Base-by-base conservation (phyloP, 805 yeast genomes). In the Candida railenensis region DNA sequence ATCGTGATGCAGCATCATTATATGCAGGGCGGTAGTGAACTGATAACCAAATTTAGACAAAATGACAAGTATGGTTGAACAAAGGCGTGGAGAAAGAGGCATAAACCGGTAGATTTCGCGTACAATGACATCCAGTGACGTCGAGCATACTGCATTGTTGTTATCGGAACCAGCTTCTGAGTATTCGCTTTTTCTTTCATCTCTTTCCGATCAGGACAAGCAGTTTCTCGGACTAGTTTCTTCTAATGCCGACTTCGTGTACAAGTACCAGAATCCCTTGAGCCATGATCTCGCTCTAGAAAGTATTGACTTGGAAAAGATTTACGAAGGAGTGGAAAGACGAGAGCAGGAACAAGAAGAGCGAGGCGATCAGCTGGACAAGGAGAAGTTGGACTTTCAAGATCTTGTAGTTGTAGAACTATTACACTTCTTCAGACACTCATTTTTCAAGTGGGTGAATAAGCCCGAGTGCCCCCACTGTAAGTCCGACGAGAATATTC, bases 401-500 rank as follows among this genome's bases (percentile, higher is more conserved):
- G 77, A 72, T 51, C 55, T 52, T 18, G 45, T 72, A 15, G 75
- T 71, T 8, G 47, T 53, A 28, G 71, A 65, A 45, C 48, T 65
- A 3, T 57, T 72, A 15, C 51, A 53, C 18, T 72, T 69, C 53
- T 92, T 85, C 69, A 89, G 89, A 54, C 71, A 82, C 34, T 84
- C 80, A 36, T 90, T 88, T 67, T 92, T 92, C 67, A 70, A 66
- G 22, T 92, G 98, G 98, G 83, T 88, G 7, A 85, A 86, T 55
- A 74, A 75, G 33, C 89, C 94, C 0, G 60, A 69, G 9, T 88
- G 96, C 53, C 58, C 67, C 0, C 43, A 43, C 0, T 87, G 96
- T 61, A 73, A 70, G 0, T 64, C 65, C 19, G 59, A 58, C 2
- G 70, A 69, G 16, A 70, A 76, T 22, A 71, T 83, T 2, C 45